Conservation (phyloP, 148 eudicot genomes). For the Vaccinium myrtillus region DNA sequence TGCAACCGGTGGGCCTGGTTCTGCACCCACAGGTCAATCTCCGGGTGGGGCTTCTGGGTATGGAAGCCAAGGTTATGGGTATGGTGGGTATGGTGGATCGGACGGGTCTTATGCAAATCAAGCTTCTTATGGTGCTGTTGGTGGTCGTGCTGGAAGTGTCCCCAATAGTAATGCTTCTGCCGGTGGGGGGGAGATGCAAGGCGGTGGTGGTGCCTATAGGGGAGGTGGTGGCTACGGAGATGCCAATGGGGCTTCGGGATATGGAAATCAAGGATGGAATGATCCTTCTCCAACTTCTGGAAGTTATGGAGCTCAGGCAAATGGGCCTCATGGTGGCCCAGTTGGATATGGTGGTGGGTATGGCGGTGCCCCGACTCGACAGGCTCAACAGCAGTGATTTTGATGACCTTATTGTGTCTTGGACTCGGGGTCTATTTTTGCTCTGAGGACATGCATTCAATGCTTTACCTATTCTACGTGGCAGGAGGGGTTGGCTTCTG, state of each 20-base stretch:
- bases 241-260: constrained; percentile 63
- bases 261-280: constrained; percentile 68
- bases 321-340: constrained; percentile 47
- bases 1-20: background rate
- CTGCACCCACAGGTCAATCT: constrained; percentile 56
- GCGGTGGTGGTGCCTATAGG: constrained; percentile 57
- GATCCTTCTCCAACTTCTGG: constrained; percentile 48
- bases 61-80: constrained; percentile 81
- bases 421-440: background rate
- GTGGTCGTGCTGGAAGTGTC: constrained; percentile 46
- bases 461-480: constrained; percentile 18
- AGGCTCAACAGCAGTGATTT: constrained; percentile 53
- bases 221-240: constrained; percentile 74
- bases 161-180: constrained; percentile 47
- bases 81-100: constrained; percentile 63
- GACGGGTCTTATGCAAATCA: constrained; percentile 58
- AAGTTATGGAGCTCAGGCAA: constrained; percentile 36
- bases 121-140: constrained; percentile 44
- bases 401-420: background rate
- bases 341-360: constrained; percentile 72
- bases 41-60: constrained; percentile 63
- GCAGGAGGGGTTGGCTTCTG: constrained; percentile 18
- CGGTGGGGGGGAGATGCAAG: constrained; percentile 49
- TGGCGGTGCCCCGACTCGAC: constrained; percentile 58
- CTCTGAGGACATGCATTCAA: constrained; percentile 13